phyloP scores from a whole-genome alignment of 495 filamentous ascomycete species.

The Glonium stellatum region DNA sequence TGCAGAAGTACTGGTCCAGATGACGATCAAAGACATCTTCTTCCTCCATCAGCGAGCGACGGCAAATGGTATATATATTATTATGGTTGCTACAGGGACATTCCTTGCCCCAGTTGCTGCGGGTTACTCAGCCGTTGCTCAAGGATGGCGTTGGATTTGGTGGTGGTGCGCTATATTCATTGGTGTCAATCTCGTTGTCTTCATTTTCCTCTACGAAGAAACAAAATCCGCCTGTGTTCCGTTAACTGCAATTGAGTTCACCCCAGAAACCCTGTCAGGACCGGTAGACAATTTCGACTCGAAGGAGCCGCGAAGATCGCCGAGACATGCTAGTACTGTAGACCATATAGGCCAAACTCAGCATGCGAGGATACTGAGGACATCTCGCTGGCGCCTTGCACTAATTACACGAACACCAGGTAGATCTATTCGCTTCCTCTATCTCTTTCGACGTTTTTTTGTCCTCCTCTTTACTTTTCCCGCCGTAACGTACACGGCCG shows the following conservation, averaged over 20 bases:
- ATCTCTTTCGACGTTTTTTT: background rate
- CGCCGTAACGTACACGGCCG: slow-evolving; percentile 37
- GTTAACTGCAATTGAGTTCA: background rate
- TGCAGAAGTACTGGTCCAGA: slow-evolving; percentile 41
- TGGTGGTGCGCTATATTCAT: slow-evolving; percentile 47
- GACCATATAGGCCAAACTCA: background rate
- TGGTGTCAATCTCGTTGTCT: slow-evolving; percentile 34
- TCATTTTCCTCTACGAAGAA: slow-evolving; percentile 42
- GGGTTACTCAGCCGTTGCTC: slow-evolving; percentile 40
- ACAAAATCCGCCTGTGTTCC: slow-evolving; percentile 33
- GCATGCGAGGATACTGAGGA: background rate
- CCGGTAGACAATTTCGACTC: background rate
- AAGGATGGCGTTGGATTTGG: slow-evolving; percentile 49
- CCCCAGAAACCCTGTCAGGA: background rate
- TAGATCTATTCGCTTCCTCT: background rate
- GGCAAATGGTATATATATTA: slow-evolving; percentile 40
- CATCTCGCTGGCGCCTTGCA: background rate
- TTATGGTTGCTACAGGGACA: slow-evolving; percentile 31
- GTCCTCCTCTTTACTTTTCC: slow-evolving; percentile 26
- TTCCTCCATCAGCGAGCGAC: slow-evolving; percentile 44
- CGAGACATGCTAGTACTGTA: background rate
- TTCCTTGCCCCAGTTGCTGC: slow-evolving; percentile 41
- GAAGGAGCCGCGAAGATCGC: background rate
- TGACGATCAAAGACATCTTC: slow-evolving; percentile 45
- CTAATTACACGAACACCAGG: background rate